Conservation (phyloP, 208 protist species). For the Crithidia brevicula region DNA sequence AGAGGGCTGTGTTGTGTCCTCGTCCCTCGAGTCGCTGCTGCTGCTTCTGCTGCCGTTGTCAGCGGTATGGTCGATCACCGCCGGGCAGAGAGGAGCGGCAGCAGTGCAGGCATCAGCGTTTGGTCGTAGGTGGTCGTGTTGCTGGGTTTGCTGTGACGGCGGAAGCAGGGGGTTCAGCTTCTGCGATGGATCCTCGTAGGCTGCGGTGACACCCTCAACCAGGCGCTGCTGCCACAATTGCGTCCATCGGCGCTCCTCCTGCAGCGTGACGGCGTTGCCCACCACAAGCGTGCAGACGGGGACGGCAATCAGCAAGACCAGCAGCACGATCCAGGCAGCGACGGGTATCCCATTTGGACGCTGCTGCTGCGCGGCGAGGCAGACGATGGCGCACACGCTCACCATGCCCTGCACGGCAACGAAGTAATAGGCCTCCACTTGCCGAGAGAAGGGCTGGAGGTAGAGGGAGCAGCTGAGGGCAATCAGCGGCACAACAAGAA, state of each 20-base stretch:
- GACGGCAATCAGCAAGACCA: slow-evolving; percentile 44
- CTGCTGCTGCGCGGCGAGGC: slow-evolving; percentile 32
- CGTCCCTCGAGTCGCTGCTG: not conserved
- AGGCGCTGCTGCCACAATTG: slow-evolving; percentile 55
- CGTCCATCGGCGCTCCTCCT: slow-evolving; percentile 47
- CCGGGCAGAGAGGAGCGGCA: no score
- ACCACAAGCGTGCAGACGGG: slow-evolving; percentile 53
- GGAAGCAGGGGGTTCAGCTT: slow-evolving; percentile 5
- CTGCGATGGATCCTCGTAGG: slow-evolving; percentile 9
- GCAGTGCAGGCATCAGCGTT: no score
- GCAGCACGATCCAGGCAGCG: slow-evolving; percentile 39
- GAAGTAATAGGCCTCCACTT: slow-evolving; percentile 58
- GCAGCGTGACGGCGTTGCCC: slow-evolving; percentile 53
- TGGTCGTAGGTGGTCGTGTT: not conserved
- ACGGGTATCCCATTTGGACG: slow-evolving; percentile 23
- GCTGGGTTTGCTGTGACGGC: not conserved
- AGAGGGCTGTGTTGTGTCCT: no score
- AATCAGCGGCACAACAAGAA: slow-evolving; percentile 45
- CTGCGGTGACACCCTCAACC: slow-evolving; percentile 28
- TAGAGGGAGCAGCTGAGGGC: slow-evolving; percentile 39
- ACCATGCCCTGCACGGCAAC: slow-evolving; percentile 51
- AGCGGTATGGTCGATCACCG: no score
- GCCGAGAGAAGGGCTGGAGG: slow-evolving; percentile 52
- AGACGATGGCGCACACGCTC: slow-evolving; percentile 37
- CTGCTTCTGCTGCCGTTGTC: not conserved